These are phyloP conservation scores for Phytophthora quininea DNA, from an alignment of 352 stramenopile genomes.

Conservation along the genomic window DNA sequence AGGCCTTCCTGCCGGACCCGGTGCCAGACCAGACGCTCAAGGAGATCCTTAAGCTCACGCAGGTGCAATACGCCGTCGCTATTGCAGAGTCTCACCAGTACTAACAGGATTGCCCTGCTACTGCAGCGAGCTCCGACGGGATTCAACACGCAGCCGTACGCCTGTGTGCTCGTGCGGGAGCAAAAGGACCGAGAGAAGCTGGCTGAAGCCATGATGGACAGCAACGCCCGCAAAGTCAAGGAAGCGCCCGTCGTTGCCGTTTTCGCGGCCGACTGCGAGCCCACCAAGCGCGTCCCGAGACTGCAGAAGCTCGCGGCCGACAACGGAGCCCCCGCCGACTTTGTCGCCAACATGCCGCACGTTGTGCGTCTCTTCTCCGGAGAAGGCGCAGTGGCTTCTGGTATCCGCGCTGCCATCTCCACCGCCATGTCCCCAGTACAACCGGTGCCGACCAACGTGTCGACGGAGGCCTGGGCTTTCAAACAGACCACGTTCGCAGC, in stretches of 20 bases:
- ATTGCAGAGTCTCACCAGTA: not conserved
- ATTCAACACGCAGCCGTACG: conserved; percentile 86
- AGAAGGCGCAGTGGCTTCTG: conserved; percentile 62
- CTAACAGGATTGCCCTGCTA: not conserved
- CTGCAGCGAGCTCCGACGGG: conserved; percentile 68
- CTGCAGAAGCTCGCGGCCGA: conserved; percentile 76
- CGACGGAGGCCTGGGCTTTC: conserved; percentile 78
- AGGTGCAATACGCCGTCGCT: conserved; percentile 28
- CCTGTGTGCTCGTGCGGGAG: conserved; percentile 76
- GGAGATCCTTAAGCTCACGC: conserved; percentile 71
- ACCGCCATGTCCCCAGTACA: conserved; percentile 69
- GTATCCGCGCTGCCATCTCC: conserved; percentile 62
- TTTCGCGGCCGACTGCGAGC: conserved; percentile 80
- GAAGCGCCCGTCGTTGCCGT: conserved; percentile 81
- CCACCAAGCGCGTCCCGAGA: conserved; percentile 67
- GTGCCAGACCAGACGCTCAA: conserved; percentile 63
- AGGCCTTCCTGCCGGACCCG: conserved; percentile 46
- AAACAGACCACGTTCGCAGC: conserved; percentile 84
- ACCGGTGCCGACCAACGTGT: conserved; percentile 63
- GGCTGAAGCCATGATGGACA: conserved; percentile 76
- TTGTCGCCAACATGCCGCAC: conserved; percentile 65
- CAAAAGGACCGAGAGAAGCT: conserved; percentile 71
- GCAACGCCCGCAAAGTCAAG: conserved; percentile 75
- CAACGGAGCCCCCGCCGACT: conserved; percentile 47
- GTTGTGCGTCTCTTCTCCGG: conserved; percentile 74